A percentile compares a stretch with the other conserved stretches of the same genome.
phyloP scores from a whole-genome alignment of 192 early-diverging fungal genomes.

The Backusella australiensis region DNA sequence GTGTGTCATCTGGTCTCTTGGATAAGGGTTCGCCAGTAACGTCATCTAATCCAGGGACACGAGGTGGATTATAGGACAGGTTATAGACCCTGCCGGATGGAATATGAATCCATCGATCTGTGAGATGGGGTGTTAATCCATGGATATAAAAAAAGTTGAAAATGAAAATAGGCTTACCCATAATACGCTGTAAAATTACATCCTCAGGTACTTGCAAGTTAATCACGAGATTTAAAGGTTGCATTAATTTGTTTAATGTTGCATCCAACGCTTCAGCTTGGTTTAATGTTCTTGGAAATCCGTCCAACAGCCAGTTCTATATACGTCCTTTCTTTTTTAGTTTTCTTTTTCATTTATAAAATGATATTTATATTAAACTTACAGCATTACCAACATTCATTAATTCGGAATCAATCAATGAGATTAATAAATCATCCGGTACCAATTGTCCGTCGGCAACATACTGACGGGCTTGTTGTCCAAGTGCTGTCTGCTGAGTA shows the following conservation, averaged over 20 bases:
- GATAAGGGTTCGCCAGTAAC: constrained; percentile 90
- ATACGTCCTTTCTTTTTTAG: neutral
- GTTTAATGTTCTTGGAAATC: constrained; percentile 82
- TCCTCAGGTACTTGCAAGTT: constrained; percentile 90
- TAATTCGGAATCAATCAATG: constrained; percentile 65
- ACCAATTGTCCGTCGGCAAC: constrained; percentile 60
- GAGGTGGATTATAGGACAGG: constrained; percentile 90
- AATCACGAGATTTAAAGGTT: constrained; percentile 81
- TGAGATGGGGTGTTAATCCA: neutral
- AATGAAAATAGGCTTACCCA: constrained; percentile 45
- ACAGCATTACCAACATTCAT: constrained; percentile 41
- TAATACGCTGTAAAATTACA: constrained; percentile 87
- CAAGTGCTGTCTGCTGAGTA: constrained; percentile 58
- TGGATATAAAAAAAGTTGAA: neutral
- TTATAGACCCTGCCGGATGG: constrained; percentile 94
- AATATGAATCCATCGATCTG: constrained; percentile 94
- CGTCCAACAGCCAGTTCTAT: constrained; percentile 82
- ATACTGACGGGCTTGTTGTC: constrained; percentile 55
- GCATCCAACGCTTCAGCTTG: constrained; percentile 79
- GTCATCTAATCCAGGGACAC: constrained; percentile 76
- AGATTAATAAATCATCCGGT: constrained; percentile 67
- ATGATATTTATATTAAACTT: constrained; percentile 20
- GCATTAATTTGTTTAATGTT: constrained; percentile 46
- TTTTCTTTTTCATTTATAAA: neutral
- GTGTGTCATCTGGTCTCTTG: constrained; percentile 86